Conservation (phyloP, 352 stramenopile genomes). For the Pythium diclinum region DNA sequence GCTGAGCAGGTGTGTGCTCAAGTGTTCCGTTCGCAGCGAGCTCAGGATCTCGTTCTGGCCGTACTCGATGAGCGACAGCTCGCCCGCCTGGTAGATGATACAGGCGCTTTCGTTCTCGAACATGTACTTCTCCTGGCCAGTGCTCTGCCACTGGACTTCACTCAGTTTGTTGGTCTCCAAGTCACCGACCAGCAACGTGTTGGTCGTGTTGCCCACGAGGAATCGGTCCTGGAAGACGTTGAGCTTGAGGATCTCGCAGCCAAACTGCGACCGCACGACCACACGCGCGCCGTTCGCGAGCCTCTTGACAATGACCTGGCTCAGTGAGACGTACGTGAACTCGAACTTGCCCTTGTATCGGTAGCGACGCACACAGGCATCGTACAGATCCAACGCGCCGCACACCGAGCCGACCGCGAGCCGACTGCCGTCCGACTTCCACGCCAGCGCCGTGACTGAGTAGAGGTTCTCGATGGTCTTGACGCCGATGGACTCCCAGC, state of each 20-base stretch:
- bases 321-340: slow-evolving; percentile 94
- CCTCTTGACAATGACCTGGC: slow-evolving; percentile 93
- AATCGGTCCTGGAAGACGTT: slow-evolving; percentile 94
- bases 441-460: slow-evolving; percentile 89
- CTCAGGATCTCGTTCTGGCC: slow-evolving; percentile 91
- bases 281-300: slow-evolving; percentile 82
- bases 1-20: slow-evolving; percentile 90
- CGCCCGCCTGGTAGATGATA: slow-evolving; percentile 90
- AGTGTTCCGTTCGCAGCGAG: slow-evolving; percentile 89
- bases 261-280: slow-evolving; percentile 88
- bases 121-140: slow-evolving; percentile 91
- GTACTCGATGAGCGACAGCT: slow-evolving; percentile 94
- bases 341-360: slow-evolving; percentile 94
- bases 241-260: slow-evolving; percentile 92
- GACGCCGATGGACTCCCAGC: slow-evolving; percentile 76
- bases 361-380: slow-evolving; percentile 89
- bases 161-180: slow-evolving; percentile 90
- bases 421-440: slow-evolving; percentile 89
- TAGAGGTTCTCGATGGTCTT: slow-evolving; percentile 93
- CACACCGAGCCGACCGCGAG: slow-evolving; percentile 90
- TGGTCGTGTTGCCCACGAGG: slow-evolving; percentile 89
- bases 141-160: slow-evolving; percentile 90
- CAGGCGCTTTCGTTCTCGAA: slow-evolving; percentile 92
- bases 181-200: slow-evolving; percentile 91
- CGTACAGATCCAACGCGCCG: slow-evolving; percentile 90